Evolutionary conservation across 2,329 filamentous ascomycete genomes (phyloP), one percentile per base, ranked within the genome.

Genomic region (Pyrenophora teres): DNA sequence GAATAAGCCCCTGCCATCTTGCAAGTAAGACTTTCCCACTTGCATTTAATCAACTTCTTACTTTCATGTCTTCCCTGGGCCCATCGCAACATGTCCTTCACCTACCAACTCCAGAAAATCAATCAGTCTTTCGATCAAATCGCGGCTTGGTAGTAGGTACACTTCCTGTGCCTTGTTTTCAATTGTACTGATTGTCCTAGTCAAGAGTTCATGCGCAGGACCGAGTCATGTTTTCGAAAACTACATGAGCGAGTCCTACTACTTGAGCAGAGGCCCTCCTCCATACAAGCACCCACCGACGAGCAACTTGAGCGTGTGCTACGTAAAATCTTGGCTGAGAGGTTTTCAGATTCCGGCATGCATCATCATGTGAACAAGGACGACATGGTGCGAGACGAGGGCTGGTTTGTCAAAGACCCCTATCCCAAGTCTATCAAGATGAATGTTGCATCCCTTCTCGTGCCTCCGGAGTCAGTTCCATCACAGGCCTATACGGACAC

Each of bases 301-400:
- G 70, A 71, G 48, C 70, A 73, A 37, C 59, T 73, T 3, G 70
- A 73, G 47, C 64, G 69, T 39, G 59, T 70, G 2, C 58, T 72
- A n/a, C 66, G 69, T 31, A 73, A 70, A 53, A 72, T 73, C 30
- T 51, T 73, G 15, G 65, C 68, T 15, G 69, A 73, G 41, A 60
- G 55, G 6, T 72, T 72, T 36, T 55, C 58, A 15, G 49, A 66
- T 21, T 44, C 51, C 2, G 51, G 35, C 2, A 33, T 50, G 7
- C 57, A 55, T 16, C 57, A 55, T 16, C 62, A 30, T 30, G 30
- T 39, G 4, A 52, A 49, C 31, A 52, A 50, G 44, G 36, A 50
- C 13, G 40, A 48, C 32, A 41, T 40, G 16, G 47, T 46, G 32
- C 64, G 61, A 40, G 50, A 64, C 30, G 51, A 39, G 13, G 40